Conservation (phyloP, 345 rosid genomes). For the Eucalyptus polybractea region DNA sequence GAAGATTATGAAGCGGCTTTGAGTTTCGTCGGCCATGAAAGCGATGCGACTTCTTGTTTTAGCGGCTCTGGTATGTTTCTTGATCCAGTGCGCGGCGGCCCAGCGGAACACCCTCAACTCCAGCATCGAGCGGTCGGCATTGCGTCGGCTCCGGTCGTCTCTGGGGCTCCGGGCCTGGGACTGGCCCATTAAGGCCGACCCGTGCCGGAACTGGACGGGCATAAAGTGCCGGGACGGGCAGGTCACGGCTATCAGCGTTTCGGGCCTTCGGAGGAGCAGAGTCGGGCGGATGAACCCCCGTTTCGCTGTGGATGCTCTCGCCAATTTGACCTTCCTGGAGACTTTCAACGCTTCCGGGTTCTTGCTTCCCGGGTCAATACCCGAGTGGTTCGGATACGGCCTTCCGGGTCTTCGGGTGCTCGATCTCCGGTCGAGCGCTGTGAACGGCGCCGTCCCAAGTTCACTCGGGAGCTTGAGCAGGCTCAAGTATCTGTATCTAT, state of each 20-base stretch:
- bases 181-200: constrained; percentile 51
- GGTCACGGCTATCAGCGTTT: constrained; percentile 29
- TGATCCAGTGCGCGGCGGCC: constrained; percentile 10
- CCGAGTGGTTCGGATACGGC: constrained; percentile 41
- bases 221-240: constrained; percentile 28
- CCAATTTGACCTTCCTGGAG: constrained; percentile 31
- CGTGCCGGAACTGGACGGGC: constrained; percentile 49
- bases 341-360: constrained; percentile 61
- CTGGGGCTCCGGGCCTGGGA: constrained; percentile 44
- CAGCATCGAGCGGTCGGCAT: constrained; percentile 21
- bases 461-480: constrained; percentile 35
- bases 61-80: not conserved
- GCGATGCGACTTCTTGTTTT: not conserved
- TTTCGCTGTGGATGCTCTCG: constrained; percentile 39
- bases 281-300: constrained; percentile 31
- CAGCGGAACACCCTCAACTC: constrained; percentile 16
- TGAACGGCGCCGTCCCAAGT: constrained; percentile 36
- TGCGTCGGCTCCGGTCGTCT: constrained; percentile 52
- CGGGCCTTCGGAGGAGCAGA: constrained; percentile 48
- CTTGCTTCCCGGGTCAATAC: constrained; percentile 48
- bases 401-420: constrained; percentile 29
- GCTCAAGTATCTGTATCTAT: constrained; percentile 23
- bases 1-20: not conserved
- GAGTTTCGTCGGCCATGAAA: not conserved
- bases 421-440: constrained; percentile 45